These are phyloP conservation scores for Hsuehochloa calcarea DNA, from an alignment of 176 grass and related monocot species.

Conservation along the genomic window DNA sequence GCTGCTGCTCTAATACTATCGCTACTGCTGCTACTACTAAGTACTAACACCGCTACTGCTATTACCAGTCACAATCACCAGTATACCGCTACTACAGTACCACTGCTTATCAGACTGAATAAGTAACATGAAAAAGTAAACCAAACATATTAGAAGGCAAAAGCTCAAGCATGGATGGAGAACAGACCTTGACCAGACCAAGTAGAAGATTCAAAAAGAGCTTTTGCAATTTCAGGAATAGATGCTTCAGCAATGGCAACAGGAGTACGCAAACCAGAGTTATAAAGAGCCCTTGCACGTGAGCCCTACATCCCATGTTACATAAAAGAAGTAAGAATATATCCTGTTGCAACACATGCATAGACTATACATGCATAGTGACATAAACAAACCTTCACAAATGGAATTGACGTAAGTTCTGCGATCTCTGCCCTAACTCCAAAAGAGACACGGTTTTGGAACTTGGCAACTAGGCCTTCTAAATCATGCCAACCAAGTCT, in stretches of 20 bases:
- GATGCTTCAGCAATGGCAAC: constrained; percentile 91
- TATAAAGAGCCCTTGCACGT: constrained; percentile 88
- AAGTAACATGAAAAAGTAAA: neutral
- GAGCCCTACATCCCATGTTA: constrained; percentile 56
- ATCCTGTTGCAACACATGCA: constrained; percentile 14
- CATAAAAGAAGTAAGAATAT: constrained; percentile 26
- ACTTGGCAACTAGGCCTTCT: constrained; percentile 88
- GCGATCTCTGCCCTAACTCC: constrained; percentile 95
- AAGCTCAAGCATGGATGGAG: constrained; percentile 23
- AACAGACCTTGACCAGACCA: constrained; percentile 64
- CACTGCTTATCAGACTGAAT: neutral
- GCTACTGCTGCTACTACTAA: neutral
- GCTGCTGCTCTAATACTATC: neutral
- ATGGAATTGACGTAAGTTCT: constrained; percentile 86
- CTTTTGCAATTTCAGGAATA: constrained; percentile 80
- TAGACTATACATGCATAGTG: constrained; percentile 16
- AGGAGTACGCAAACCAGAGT: constrained; percentile 74
- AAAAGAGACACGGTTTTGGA: constrained; percentile 96
- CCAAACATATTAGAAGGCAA: constrained; percentile 11
- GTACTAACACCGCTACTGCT: neutral
- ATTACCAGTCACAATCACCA: neutral
- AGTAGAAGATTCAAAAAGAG: constrained; percentile 75
- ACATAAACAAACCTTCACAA: constrained; percentile 64
- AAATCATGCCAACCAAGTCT: constrained; percentile 96
- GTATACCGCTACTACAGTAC: neutral